Conservation (phyloP, 805 yeast genomes). For the Candida parachauliodes region DNA sequence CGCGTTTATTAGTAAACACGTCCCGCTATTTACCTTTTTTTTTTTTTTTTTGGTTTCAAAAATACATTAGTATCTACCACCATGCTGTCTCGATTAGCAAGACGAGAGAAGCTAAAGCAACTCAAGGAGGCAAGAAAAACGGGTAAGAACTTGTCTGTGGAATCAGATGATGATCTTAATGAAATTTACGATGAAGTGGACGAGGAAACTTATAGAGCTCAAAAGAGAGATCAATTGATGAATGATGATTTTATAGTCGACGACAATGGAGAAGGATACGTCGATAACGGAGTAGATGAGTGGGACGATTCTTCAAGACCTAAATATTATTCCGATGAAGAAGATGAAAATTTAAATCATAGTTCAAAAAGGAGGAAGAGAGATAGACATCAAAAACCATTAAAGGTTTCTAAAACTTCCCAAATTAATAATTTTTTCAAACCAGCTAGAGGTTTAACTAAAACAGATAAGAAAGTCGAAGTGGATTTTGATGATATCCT, state of each 20-base stretch:
- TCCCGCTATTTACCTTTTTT: slow-evolving; percentile 3
- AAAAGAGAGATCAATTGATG: slow-evolving; percentile 73
- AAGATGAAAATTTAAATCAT: slow-evolving; percentile 31
- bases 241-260: slow-evolving; percentile 93
- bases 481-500: slow-evolving; percentile 65
- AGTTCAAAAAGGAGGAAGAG: slow-evolving; percentile 18
- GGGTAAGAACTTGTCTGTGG: slow-evolving; percentile 43
- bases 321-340: slow-evolving; percentile 56
- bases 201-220: slow-evolving; percentile 71
- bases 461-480: slow-evolving; percentile 37
- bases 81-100: slow-evolving; percentile 31
- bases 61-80: not conserved
- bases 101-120: slow-evolving; percentile 50
- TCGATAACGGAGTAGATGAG: slow-evolving; percentile 89
- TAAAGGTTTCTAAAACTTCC: slow-evolving; percentile 40
- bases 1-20: slow-evolving; percentile 1
- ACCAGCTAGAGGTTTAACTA: slow-evolving; percentile 26
- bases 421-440: slow-evolving; percentile 53
- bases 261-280: slow-evolving; percentile 91
- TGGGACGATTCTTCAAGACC: slow-evolving; percentile 62
- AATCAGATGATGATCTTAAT: slow-evolving; percentile 42
- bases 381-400: slow-evolving; percentile 29
- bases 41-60: not conserved
- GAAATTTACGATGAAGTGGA: slow-evolving; percentile 85
- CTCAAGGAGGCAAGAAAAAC: slow-evolving; percentile 64